Base-by-base conservation (phyloP, 345 rosid genomes). In the Eucalyptus erythrocorys region DNA sequence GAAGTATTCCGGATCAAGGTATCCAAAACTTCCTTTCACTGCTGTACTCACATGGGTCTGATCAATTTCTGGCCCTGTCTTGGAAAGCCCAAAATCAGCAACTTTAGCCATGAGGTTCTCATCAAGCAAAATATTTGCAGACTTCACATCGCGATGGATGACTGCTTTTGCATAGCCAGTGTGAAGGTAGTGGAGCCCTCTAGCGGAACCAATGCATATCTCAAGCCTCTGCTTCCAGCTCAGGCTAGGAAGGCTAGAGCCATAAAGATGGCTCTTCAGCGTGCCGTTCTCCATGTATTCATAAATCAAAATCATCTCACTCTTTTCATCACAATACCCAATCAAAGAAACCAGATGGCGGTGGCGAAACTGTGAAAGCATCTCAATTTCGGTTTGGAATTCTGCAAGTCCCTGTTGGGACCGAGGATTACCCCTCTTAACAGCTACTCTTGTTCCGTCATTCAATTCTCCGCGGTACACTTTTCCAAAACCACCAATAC, bases 41-140 rank as follows among this genome's bases (percentile, higher is more conserved):
- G 99, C 99, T 19, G 99, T 97, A 89, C 98, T 97, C 89, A 97
- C 98, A 84, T 97, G 99, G 32, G 99, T 97, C 92, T 97, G 98
- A 90, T 97, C 98, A n/a, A 97, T 68, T 91, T 97, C 99, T 13
- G 98, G 98, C 50, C 98, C 99, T 1, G 96, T 92, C 93, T 97
- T 97, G n/a, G 98, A 97, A 85, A 97, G 93, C 87, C 99, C 98
- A 87, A 97, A 96, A 91, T 95, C 96, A 71, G 96, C 96, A 89
- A 94, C 96, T 91, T 95, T 95, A 24, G 96, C 95, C 97, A 95
- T 94, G 80, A 95, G 94, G 89, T 93, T 94, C 94, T 95, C 95
- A 50, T 95, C 96, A 6, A 95, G 94, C 71, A 95, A 89, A 89
- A 95, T 95, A 87, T 95, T 95, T 17, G 96, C 96, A n/a, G 97